Evolutionary conservation across 164 flowering plant species (phyloP).

Genomic region (Kalanchoe fedtschenkoi): DNA sequence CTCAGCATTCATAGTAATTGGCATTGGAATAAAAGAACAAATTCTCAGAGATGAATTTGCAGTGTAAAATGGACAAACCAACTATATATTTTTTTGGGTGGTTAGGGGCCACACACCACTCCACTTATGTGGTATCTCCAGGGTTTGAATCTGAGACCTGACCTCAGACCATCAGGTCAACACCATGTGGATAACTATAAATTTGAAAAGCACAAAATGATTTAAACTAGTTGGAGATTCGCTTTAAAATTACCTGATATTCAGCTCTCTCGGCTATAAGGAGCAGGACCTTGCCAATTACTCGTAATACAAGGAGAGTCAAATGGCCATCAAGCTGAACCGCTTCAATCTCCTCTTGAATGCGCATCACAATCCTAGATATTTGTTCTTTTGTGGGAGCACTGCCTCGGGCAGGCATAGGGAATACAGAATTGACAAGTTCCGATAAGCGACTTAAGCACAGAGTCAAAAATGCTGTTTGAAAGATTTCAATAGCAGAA

Average conservation of each 20-base stretch:
- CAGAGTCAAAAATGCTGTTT: slow-evolving; percentile 67
- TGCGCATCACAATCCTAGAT: slow-evolving; percentile 52
- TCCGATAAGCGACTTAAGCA: slow-evolving; percentile 79
- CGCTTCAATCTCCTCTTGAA: slow-evolving; percentile 92
- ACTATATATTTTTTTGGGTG: too few species aligned
- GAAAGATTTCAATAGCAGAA: slow-evolving; percentile 68
- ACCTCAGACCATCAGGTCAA: too few species aligned
- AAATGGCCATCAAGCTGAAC: slow-evolving; percentile 75
- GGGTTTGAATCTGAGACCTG: too few species aligned
- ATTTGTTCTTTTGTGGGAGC: slow-evolving; percentile 92
- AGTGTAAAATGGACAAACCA: not conserved
- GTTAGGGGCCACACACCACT: too few species aligned
- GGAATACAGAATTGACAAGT: slow-evolving; percentile 71
- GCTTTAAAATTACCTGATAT: slow-evolving; percentile 55
- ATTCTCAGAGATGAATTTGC: not conserved
- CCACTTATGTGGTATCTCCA: too few species aligned
- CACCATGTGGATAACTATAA: too few species aligned
- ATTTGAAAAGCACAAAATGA: not conserved
- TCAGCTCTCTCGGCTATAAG: slow-evolving; percentile 82
- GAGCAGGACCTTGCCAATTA: slow-evolving; percentile 66
- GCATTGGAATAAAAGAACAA: too few species aligned
- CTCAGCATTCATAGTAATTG: too few species aligned
- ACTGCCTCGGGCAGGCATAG: slow-evolving; percentile 71
- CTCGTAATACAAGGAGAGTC: slow-evolving; percentile 82
- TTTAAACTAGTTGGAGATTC: not conserved